Evolutionary conservation across 1,139 yeast species (phyloP), one percentile per base, ranked within the genome.

Genomic region (Tardiomyces blankii): DNA sequence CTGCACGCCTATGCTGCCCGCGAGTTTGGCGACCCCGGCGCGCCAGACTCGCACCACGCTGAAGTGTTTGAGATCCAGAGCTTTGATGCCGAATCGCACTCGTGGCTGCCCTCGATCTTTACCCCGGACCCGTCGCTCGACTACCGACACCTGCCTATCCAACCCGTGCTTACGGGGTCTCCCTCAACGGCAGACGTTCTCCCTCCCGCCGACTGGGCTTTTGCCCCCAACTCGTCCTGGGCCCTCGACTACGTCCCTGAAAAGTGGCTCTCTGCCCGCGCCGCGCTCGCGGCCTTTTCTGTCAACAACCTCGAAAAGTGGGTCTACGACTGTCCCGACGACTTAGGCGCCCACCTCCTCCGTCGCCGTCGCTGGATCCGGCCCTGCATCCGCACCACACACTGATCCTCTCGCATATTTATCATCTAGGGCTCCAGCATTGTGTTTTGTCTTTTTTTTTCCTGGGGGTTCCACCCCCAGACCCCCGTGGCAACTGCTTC

Each of bases 31-130:
- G 54, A 54, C 21, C 46, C 48, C 9, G 65, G 62, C 32, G 54
- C 59, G 1, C 55, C 52, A 19, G 69, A 68, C 44, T 56, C 56
- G 50, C 58, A 69, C 46, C 71, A 73, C 51, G 79, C 81, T 14
- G 87, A 82, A 55, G 73, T 83, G 1, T 87, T 69, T 64, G 95
- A 87, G 59, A 64, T 86, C 38, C 95, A 87, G 54, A 65, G 66
- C 52, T 70, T 75, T 48, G 72, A 78, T 57, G 60, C 64, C 8
- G 64, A 63, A 3, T 62, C 72, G 2, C 75, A 74, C 43, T 75
- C 74, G 47, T 86, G 95, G 95, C 71, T 65, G 42, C 51, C 62
- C 4, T 55, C 66, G 1, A 25, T 55, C 1, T 54, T 47, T 43
- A 39, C 63, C 12, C 74, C 67, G 43, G 28, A 27, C 12, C 47